Percentiles rank a stretch among this genome's conserved stretches.
phyloP scores from a whole-genome alignment of 2,329 filamentous ascomycete genomes.

The Xylaria multiplex region DNA sequence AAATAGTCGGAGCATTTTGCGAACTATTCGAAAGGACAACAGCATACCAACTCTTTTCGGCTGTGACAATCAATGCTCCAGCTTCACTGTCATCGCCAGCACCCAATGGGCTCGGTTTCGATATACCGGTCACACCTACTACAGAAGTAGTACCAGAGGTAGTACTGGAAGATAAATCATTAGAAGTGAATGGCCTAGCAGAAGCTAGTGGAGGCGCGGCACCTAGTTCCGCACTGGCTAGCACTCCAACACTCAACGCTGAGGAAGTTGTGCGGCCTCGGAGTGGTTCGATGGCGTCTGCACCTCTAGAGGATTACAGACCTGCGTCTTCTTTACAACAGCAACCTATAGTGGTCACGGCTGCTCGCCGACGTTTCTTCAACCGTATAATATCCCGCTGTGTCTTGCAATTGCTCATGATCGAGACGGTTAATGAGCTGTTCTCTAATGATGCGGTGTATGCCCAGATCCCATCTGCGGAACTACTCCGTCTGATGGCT shows the following conservation, averaged over 20 bases:
- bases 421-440: conserved; percentile 97
- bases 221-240: conserved; percentile 46
- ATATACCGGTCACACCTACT: conserved; percentile 55
- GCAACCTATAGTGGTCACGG: conserved; percentile 90
- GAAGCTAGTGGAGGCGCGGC: conserved; percentile 53
- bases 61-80: conserved; percentile 68
- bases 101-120: conserved; percentile 64
- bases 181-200: conserved; percentile 68
- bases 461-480: conserved; percentile 86
- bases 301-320: conserved; percentile 84
- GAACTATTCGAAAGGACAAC: conserved; percentile 95
- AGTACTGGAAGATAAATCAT: conserved; percentile 62
- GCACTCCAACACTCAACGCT: conserved; percentile 36
- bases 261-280: conserved; percentile 40
- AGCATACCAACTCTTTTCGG: conserved; percentile 93
- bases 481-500: conserved; percentile 91
- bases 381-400: conserved; percentile 99
- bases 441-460: conserved; percentile 98
- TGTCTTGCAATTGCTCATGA: conserved; percentile 97
- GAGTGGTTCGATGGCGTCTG: conserved; percentile 52
- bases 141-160: conserved; percentile 54
- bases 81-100: conserved; percentile 62
- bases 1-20: conserved; percentile 95
- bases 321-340: conserved; percentile 80
- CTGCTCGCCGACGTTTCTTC: conserved; percentile 92